Conservation (phyloP, 495 filamentous ascomycete species). For the Aspergillus bridgeri region DNA sequence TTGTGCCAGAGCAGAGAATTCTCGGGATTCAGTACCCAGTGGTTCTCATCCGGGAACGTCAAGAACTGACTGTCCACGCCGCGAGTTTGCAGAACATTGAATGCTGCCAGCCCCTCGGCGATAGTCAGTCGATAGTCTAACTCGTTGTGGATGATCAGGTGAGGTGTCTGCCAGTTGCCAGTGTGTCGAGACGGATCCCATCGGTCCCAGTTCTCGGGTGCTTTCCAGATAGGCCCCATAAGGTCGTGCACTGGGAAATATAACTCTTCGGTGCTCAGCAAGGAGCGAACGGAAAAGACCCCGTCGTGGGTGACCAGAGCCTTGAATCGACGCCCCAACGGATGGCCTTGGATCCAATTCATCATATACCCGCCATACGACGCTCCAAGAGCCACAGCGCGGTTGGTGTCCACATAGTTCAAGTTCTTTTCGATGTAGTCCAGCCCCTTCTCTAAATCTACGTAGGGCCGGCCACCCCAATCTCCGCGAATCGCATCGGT, state of each 20-base stretch:
- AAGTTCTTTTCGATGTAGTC: conserved; percentile 72
- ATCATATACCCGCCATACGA: conserved; percentile 89
- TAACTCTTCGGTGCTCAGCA: conserved; percentile 78
- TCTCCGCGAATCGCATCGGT: conserved; percentile 70
- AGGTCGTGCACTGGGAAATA: conserved; percentile 89
- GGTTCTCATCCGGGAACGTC: conserved; percentile 79
- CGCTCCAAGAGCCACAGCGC: conserved; percentile 79
- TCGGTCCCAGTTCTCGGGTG: conserved; percentile 68
- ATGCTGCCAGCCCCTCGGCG: conserved; percentile 76
- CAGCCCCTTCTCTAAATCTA: conserved; percentile 76
- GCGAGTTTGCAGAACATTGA: conserved; percentile 77
- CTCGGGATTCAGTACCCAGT: conserved; percentile 91
- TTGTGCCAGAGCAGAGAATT: conserved; percentile 88
- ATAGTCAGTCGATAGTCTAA: conserved; percentile 88
- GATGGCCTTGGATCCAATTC: conserved; percentile 57
- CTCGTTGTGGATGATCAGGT: conserved; percentile 87
- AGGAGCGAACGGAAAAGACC: conserved; percentile 72
- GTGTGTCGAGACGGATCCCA: conserved; percentile 77
- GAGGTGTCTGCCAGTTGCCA: conserved; percentile 78
- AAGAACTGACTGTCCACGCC: conserved; percentile 53
- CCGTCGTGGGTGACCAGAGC: conserved; percentile 91
- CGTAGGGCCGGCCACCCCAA: conserved; percentile 80
- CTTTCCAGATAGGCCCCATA: conserved; percentile 68
- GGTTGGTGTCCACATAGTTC: conserved; percentile 68
- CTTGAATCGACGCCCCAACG: conserved; percentile 70